Percentiles rank a stretch among this genome's conserved stretches.
Conservation (phyloP, 768 basidiomycete species). For the Boletus tomentosulus region DNA sequence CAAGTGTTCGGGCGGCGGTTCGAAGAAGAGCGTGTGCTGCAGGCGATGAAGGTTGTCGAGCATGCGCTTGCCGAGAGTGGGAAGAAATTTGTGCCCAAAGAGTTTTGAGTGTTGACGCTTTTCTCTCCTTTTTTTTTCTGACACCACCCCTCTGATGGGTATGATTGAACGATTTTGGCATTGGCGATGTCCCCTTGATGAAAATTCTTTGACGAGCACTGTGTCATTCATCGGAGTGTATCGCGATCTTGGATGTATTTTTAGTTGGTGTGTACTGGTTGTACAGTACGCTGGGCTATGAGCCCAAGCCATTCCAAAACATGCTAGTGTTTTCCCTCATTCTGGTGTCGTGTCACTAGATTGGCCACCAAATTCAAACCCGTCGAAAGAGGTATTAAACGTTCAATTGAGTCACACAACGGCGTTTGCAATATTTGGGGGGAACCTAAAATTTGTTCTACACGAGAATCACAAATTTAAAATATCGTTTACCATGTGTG, state of each 20-base stretch:
- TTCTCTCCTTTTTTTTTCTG: neutral
- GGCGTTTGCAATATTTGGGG: no score
- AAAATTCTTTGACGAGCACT: neutral
- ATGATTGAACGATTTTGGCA: neutral
- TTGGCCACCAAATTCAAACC: no score
- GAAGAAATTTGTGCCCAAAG: constrained; percentile 19
- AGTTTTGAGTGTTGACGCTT: constrained; percentile 13
- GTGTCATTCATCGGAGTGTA: neutral
- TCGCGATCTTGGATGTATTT: neutral
- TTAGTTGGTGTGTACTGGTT: neutral
- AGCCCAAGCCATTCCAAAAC: neutral
- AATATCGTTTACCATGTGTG: no score
- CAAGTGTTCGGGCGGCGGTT: constrained; percentile 59
- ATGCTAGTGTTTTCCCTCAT: neutral
- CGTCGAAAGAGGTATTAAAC: neutral
- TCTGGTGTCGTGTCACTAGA: neutral
- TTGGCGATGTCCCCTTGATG: neutral
- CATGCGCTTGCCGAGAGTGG: constrained; percentile 21
- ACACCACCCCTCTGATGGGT: neutral
- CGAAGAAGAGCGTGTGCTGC: constrained; percentile 71
- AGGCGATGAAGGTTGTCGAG: constrained; percentile 62
- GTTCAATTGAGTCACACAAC: no score
- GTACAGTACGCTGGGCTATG: neutral
- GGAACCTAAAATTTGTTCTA: no score
- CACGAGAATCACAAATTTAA: no score